Evolutionary conservation across 768 basidiomycete species (phyloP), one percentile per base, ranked within the genome.

Genomic region (Pleurotus pulmonarius): DNA sequence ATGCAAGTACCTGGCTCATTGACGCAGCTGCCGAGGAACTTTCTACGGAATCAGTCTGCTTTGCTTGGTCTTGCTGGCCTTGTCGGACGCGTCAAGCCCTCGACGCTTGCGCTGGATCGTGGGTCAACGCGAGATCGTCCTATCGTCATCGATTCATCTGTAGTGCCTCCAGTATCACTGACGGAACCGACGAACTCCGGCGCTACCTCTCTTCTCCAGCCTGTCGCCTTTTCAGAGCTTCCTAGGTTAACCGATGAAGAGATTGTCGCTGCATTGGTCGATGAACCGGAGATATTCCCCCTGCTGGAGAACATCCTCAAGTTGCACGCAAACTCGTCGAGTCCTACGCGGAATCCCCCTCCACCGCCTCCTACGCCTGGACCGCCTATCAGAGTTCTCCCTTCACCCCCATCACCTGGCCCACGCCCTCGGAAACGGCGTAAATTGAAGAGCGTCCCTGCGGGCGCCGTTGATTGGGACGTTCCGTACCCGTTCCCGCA

Each of bases 381-480:
- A 16, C 20, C 41, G 6, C 41, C 20, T 22, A 5, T 18, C 41
- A 34, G 29, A 34, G 6, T 16, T 15, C n/a, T 22, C n/a, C n/a
- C 41, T n/a, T 44, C 41, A 9, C n/a, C 20, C n/a, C n/a, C 41
- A 22, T 44, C 41, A 22, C 20, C 41, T 7, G n/a, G 20, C 37
- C 39, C 39, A 9, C 25, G 15, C 26, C 39, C 39, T 5, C n/a
- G 41, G 63, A 91, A 89, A 69, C 83, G 81, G 58, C 79, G 88
- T 25, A 88, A 81, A 61, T 72, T 91, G 12, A 76, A 75, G 56
- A 70, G 74, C 7, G 88, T 92, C 12, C 90, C 90, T 34, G 90
- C 90, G 18, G 90, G 90, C 9, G 90, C 90, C 1, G 77, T 68
- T 1, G 88, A 91, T 64, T 92, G 90, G 90, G 88, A 91, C 61